phyloP scores from a whole-genome alignment of 306 rosid species.

The Lotus japonicus region DNA sequence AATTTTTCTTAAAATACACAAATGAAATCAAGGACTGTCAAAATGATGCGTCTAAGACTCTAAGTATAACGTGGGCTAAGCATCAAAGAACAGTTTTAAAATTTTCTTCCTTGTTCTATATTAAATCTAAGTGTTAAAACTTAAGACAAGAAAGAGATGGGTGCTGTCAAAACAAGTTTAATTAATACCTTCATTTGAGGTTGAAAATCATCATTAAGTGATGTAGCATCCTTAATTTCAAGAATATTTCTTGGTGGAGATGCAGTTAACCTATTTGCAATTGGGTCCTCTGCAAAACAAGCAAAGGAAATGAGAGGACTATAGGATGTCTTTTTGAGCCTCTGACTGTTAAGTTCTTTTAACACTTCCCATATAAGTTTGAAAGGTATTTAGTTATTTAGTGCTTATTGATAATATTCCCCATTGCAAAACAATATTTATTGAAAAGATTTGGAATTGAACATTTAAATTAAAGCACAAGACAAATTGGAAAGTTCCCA shows the following conservation, averaged over 20 bases:
- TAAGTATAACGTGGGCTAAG: background rate
- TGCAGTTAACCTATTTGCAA: slow-evolving; percentile 60
- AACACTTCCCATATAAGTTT: slow-evolving; percentile 4
- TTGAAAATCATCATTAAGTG: slow-evolving; percentile 40
- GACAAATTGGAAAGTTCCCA: slow-evolving; percentile 6
- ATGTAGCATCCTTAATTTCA: slow-evolving; percentile 43
- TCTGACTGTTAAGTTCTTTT: slow-evolving; percentile 12
- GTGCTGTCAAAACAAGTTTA: slow-evolving; percentile 7
- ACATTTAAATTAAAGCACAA: background rate
- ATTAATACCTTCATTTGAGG: slow-evolving; percentile 46
- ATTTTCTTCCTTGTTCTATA: background rate
- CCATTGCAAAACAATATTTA: background rate
- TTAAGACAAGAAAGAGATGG: slow-evolving; percentile 1
- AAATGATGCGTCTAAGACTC: background rate
- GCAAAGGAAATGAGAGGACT: slow-evolving; percentile 15
- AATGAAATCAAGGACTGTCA: background rate
- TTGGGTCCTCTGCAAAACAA: slow-evolving; percentile 67
- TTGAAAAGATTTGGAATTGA: background rate
- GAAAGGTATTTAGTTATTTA: slow-evolving; percentile 7
- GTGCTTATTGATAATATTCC: slow-evolving; percentile 6
- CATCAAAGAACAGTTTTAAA: background rate
- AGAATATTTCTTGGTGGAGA: slow-evolving; percentile 52
- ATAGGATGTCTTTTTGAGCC: slow-evolving; percentile 3
- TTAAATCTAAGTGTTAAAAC: background rate
- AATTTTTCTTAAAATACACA: background rate